These are phyloP conservation scores for Tricholoma terreum DNA, from an alignment of 768 basidiomycete species.

Conservation along the genomic window DNA sequence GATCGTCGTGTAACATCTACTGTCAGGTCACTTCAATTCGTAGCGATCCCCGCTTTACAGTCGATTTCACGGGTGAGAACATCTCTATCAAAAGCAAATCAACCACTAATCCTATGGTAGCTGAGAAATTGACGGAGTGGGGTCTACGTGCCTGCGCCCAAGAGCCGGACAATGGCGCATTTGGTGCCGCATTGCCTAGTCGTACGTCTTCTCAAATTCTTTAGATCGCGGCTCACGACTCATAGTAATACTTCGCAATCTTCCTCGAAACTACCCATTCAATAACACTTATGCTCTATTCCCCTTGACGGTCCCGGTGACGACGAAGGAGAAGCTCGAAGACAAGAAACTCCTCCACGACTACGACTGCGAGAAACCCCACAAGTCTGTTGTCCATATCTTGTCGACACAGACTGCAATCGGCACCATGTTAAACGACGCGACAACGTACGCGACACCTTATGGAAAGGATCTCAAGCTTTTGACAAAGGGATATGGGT, in stretches of 20 bases:
- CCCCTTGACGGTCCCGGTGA: background rate
- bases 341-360: background rate
- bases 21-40: too few species aligned
- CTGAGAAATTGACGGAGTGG: too few species aligned
- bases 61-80: too few species aligned
- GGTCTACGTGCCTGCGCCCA: constrained; percentile 6
- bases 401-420: too few species aligned
- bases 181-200: constrained; percentile 17
- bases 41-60: too few species aligned
- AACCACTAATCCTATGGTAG: too few species aligned
- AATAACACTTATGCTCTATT: constrained; percentile 1
- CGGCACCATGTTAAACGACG: too few species aligned
- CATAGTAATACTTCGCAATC: background rate
- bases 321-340: background rate
- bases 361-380: background rate
- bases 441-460: background rate
- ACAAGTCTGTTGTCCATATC: too few species aligned
- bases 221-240: background rate
- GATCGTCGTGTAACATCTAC: too few species aligned
- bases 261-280: background rate
- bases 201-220: constrained; percentile 10
- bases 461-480: constrained; percentile 7
- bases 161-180: constrained; percentile 15
- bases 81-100: background rate
- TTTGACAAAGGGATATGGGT: background rate